Evolutionary conservation across 805 yeast genomes (phyloP).

Genomic region (Ascoidea rubescens): DNA sequence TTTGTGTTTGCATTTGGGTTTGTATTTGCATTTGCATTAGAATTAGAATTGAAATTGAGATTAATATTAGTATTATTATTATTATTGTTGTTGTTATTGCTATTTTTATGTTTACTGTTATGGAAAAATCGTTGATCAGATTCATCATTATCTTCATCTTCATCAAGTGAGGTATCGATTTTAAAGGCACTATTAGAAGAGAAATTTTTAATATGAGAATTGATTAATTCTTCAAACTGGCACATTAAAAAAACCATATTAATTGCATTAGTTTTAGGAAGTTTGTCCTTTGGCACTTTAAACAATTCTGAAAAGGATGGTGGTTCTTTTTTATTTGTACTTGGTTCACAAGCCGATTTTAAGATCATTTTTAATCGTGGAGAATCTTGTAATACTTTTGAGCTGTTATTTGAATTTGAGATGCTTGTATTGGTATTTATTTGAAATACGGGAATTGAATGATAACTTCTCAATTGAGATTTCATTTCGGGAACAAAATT

Average conservation of each 20-base stretch:
- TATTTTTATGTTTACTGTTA: too few relatives aligned
- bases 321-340: constrained; percentile 24
- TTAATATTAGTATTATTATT: too few relatives aligned
- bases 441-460: constrained; percentile 84
- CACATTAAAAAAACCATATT: constrained; percentile 65
- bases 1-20: too few relatives aligned
- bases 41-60: too few relatives aligned
- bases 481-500: constrained; percentile 94
- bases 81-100: too few relatives aligned
- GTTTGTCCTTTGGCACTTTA: constrained; percentile 15
- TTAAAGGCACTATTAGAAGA: constrained; percentile 6
- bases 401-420: constrained; percentile 26
- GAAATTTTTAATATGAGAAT: constrained; percentile 19
- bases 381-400: constrained; percentile 84
- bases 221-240: constrained; percentile 42
- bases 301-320: constrained; percentile 33
- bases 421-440: constrained; percentile 32
- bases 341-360: constrained; percentile 73
- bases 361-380: constrained; percentile 83
- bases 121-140: too few relatives aligned
- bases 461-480: constrained; percentile 83
- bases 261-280: constrained; percentile 49
- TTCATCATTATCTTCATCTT: constrained; percentile 9
- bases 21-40: too few relatives aligned
- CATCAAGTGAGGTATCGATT: constrained; percentile 11